Evolutionary conservation across 169 alveolate genomes (phyloP).

Genomic region (Eimeria maxima): DNA sequence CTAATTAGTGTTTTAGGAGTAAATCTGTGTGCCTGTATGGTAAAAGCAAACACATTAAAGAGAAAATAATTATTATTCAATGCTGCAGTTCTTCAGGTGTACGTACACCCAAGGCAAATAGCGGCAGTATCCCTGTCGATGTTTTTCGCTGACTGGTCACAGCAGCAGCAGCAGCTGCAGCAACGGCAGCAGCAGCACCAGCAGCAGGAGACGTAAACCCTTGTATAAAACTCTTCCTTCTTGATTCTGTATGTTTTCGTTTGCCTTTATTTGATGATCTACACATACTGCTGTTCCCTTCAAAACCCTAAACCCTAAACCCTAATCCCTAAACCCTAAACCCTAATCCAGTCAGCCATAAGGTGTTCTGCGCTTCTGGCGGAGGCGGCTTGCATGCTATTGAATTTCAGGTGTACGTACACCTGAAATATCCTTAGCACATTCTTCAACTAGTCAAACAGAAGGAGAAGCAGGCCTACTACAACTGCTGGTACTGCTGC

Average conservation of each 20-base stretch:
- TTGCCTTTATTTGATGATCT: not conserved
- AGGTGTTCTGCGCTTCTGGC: not conserved
- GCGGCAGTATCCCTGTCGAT: too few relatives aligned
- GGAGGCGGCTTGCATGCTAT: not conserved
- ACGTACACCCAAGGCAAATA: too few relatives aligned
- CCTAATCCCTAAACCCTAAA: constrained; percentile 45
- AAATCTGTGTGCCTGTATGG: not conserved
- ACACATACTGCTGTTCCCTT: not conserved
- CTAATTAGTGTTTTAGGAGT: not conserved
- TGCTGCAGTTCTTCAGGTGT: too few relatives aligned
- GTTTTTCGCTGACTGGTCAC: too few relatives aligned
- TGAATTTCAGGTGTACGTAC: not conserved
- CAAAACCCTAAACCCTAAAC: constrained; percentile 30
- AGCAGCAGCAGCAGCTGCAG: too few relatives aligned
- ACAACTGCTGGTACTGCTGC: not conserved
- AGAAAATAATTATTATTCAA: too few relatives aligned
- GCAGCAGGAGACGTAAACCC: not conserved
- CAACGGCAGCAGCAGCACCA: too few relatives aligned
- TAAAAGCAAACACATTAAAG: too few relatives aligned
- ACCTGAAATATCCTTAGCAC: not conserved
- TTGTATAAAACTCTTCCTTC: not conserved
- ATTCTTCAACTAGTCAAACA: not conserved
- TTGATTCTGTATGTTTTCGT: not conserved
- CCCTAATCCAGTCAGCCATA: not conserved
- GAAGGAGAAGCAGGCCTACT: not conserved